Percentiles rank a stretch among this genome's conserved stretches.
Evolutionary conservation across 495 filamentous ascomycete genomes (phyloP).

Genomic region (Hyaloscypha bicolor): DNA sequence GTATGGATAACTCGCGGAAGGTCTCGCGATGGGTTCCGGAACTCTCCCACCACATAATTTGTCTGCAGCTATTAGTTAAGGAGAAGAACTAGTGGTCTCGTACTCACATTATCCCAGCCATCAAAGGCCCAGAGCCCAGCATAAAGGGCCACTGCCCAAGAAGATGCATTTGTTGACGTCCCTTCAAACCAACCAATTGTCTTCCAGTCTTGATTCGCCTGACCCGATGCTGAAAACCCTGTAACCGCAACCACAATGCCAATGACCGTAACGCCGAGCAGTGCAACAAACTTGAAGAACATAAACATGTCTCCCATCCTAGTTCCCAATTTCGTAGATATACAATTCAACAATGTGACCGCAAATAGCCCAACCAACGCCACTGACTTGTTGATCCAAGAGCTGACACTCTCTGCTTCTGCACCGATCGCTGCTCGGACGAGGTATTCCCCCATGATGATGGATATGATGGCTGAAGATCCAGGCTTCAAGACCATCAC

Average conservation of each 20-base stretch:
- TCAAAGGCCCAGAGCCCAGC: constrained; percentile 98
- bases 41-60: constrained; percentile 96
- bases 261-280: constrained; percentile 83
- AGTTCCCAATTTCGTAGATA: constrained; percentile 86
- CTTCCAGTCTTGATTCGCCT: constrained; percentile 86
- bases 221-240: constrained; percentile 73
- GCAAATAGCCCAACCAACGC: constrained; percentile 73
- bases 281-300: constrained; percentile 92
- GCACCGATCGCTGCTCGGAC: constrained; percentile 83
- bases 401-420: constrained; percentile 71
- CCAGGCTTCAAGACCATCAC: constrained; percentile 94
- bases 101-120: constrained; percentile 93
- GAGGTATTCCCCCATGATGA: constrained; percentile 97
- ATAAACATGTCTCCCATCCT: constrained; percentile 87
- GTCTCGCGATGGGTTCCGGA: constrained; percentile 86
- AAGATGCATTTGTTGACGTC: constrained; percentile 74
- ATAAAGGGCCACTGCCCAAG: constrained; percentile 91
- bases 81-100: not conserved
- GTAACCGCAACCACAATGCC: constrained; percentile 90
- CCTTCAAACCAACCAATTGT: constrained; percentile 84
- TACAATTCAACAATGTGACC: constrained; percentile 84
- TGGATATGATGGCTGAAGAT: constrained; percentile 89
- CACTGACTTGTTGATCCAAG: constrained; percentile 90
- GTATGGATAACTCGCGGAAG: constrained; percentile 95
- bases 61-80: constrained; percentile 54